Evolutionary conservation across 106 monocot genomes (phyloP), one percentile per base, ranked within the genome.

Genomic region (Platanthera guangdongensis): DNA sequence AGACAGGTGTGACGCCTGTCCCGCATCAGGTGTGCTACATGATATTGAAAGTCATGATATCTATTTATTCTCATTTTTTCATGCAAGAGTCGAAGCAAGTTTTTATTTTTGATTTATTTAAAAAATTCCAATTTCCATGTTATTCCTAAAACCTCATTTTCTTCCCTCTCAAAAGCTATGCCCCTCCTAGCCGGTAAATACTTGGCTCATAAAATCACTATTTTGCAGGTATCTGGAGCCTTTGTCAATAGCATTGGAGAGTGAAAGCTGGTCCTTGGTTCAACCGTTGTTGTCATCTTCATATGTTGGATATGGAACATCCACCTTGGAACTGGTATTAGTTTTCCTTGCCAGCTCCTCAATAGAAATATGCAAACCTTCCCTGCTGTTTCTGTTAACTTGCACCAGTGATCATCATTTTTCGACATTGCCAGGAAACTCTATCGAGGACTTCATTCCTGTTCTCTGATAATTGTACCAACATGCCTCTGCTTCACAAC

Each of bases 221-320:
- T 67, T 75, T 77, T 85, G 57, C 79, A 99, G 99, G 71, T 99
- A 99, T 54, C 74, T 94, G 54, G 92, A 99, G 83, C 94, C 99
- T 73, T 81, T 99, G 74, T 86, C 99, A 72, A 52, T 90, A 87
- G 89, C 92, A 65, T 82, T 99, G 88, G 99, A 99, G 83, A 90
- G 85, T 59, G 90, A 90, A 70, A 94, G 87, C 39, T 99, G 99
- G 94, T 94, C 99, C 47, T 78, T 99, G 64, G 99, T 99, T 57
- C 99, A 99, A 76, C 92, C 92, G 12, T 81, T 99, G 80, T 77
- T 99, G 9, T 94, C 99, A 50, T 99, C 99, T 76, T 99, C 99
- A 71, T 94, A 99, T 85, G 80, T 78, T 75, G 99, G 99, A 82
- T 94, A 94, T 90, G 99, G 99, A 32, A 94, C 84, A 28, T 94